phyloP scores from a whole-genome alignment of 805 yeast species.

The Starmerella kuoi region DNA sequence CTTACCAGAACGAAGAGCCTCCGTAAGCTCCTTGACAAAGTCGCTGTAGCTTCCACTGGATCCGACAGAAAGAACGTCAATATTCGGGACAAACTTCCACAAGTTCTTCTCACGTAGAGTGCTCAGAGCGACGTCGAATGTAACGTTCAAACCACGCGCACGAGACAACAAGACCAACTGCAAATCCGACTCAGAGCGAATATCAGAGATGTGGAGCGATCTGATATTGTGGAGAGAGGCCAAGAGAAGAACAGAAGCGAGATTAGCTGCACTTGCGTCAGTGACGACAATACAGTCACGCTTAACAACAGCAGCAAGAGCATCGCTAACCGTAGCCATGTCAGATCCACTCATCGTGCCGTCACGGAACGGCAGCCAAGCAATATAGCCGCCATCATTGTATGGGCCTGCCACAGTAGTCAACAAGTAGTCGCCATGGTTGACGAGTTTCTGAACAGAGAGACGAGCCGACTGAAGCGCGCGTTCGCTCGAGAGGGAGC shows the following conservation, averaged over 20 bases:
- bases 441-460: constrained; percentile 33
- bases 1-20: constrained; percentile 64
- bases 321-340: constrained; percentile 40
- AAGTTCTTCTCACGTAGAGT: constrained; percentile 67
- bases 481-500: constrained; percentile 52
- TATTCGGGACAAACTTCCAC: constrained; percentile 59
- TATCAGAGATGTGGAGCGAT: constrained; percentile 79
- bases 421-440: constrained; percentile 58
- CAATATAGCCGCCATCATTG: constrained; percentile 49
- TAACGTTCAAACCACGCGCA: constrained; percentile 65
- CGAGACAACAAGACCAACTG: constrained; percentile 76
- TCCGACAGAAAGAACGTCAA: constrained; percentile 86
- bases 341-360: constrained; percentile 33
- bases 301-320: constrained; percentile 56
- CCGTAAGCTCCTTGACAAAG: constrained; percentile 65
- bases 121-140: constrained; percentile 72
- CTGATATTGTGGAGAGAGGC: constrained; percentile 71
- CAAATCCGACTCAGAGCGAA: constrained; percentile 67
- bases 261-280: constrained; percentile 81
- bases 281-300: constrained; percentile 79
- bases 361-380: constrained; percentile 50
- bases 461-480: constrained; percentile 55
- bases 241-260: constrained; percentile 81
- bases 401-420: constrained; percentile 74
- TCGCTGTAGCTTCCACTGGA: constrained; percentile 63